Conservation (phyloP, 2,329 filamentous ascomycete species). For the Paraphaeosphaeria minitans region DNA sequence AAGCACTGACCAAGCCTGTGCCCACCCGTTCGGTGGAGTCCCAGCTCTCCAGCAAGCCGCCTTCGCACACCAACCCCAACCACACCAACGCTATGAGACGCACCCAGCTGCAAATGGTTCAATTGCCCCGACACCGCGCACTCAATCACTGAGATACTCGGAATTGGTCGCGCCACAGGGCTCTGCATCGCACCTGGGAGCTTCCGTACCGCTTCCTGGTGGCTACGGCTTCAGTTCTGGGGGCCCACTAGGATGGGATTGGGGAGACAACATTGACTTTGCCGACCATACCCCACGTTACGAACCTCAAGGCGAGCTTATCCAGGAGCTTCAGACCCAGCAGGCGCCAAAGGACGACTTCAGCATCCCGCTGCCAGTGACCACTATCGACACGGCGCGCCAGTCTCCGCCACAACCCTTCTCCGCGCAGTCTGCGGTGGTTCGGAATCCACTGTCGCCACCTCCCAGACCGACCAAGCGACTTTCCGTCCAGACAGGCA, state of each 20-base stretch:
- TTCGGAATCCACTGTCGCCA: slow-evolving; percentile 34
- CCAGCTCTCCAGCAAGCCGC: slow-evolving; percentile 18
- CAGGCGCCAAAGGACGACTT: slow-evolving; percentile 42
- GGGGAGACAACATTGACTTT: slow-evolving; percentile 44
- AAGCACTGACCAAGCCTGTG: slow-evolving; percentile 41
- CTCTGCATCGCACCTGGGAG: slow-evolving; percentile 19
- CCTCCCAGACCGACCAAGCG: slow-evolving; percentile 28
- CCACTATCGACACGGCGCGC: slow-evolving; percentile 21
- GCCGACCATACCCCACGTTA: slow-evolving; percentile 43
- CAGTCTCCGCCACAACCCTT: slow-evolving; percentile 27
- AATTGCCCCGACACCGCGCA: slow-evolving; percentile 21
- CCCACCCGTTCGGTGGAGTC: slow-evolving; percentile 21
- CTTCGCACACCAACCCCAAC: slow-evolving; percentile 22
- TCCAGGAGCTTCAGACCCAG: slow-evolving; percentile 43
- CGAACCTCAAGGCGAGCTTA: slow-evolving; percentile 54
- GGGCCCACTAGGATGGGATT: slow-evolving; percentile 45
- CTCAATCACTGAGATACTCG: slow-evolving; percentile 24
- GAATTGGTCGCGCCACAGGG: slow-evolving; percentile 26
- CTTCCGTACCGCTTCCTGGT: slow-evolving; percentile 21
- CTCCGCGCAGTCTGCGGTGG: slow-evolving; percentile 18
- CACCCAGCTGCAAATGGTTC: slow-evolving; percentile 30
- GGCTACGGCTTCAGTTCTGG: slow-evolving; percentile 30
- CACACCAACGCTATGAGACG: slow-evolving; percentile 33
- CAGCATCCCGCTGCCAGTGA: slow-evolving; percentile 42
- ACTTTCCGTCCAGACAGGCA: slow-evolving; percentile 32